Conservation (phyloP, 1,284 basidiomycete species). For the Porodaedalea pini region DNA sequence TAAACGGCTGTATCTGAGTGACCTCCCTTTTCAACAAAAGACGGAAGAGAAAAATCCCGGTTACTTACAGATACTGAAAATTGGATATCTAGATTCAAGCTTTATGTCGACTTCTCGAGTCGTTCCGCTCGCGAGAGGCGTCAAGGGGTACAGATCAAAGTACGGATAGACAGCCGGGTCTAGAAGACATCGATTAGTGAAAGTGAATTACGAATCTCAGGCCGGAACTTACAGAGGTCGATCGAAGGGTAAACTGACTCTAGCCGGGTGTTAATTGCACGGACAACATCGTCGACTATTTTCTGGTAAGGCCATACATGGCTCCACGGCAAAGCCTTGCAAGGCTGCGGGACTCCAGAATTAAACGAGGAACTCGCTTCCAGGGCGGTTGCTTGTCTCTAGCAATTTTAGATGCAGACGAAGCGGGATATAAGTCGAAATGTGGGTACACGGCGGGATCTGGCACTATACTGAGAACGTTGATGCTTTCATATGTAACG, state of each 20-base stretch:
- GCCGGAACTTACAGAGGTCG: slow-evolving; percentile 29
- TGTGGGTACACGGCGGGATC: slow-evolving; percentile 29
- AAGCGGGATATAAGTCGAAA: slow-evolving; percentile 29
- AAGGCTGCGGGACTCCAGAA: neutral
- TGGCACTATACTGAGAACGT: slow-evolving; percentile 15
- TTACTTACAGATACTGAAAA: neutral
- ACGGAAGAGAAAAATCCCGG: neutral
- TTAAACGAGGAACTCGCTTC: neutral
- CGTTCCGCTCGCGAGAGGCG: neutral
- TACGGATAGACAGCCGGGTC: slow-evolving; percentile 28
- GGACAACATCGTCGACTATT: slow-evolving; percentile 17
- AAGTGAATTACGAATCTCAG: neutral
- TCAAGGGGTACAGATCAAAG: slow-evolving; percentile 28
- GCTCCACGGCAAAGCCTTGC: slow-evolving; percentile 6
- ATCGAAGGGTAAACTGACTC: slow-evolving; percentile 32
- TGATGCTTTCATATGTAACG: neutral
- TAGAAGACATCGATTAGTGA: neutral
- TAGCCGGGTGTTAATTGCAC: neutral
- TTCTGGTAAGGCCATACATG: slow-evolving; percentile 26
- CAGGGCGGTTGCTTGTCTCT: neutral
- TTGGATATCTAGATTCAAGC: slow-evolving; percentile 4
- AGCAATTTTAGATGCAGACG: slow-evolving; percentile 7
- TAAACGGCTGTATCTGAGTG: slow-evolving; percentile 26
- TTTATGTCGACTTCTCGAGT: neutral
- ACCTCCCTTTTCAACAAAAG: neutral